These are phyloP conservation scores for Bipolaris cookei DNA, from an alignment of 2,329 filamentous ascomycete species.

Conservation along the genomic window DNA sequence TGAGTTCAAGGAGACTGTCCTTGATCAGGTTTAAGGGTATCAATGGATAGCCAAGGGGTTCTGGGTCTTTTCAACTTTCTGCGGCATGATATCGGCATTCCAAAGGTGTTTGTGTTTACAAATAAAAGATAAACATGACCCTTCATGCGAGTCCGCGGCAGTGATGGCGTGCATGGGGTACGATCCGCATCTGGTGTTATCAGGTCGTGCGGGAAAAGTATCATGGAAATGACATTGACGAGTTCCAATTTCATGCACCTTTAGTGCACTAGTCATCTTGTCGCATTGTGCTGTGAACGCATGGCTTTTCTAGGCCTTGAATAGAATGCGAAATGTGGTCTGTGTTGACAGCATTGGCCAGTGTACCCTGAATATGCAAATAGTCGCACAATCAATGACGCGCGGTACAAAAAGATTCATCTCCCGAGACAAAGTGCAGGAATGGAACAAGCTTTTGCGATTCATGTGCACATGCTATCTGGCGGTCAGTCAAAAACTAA, in stretches of 20 bases:
- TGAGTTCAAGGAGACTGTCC: conserved; percentile 98
- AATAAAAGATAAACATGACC: conserved; percentile 50
- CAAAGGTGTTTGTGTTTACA: conserved; percentile 53
- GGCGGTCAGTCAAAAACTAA: background rate
- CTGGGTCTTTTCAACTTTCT: conserved; percentile 49
- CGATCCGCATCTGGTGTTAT: conserved; percentile 44
- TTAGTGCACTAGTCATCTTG: conserved; percentile 1
- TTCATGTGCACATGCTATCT: background rate
- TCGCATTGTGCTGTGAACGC: background rate
- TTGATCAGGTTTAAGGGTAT: conserved; percentile 82
- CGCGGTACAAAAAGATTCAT: background rate
- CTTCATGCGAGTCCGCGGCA: conserved; percentile 41
- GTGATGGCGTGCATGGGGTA: conserved; percentile 48
- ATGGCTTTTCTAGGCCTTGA: background rate
- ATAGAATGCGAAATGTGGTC: background rate
- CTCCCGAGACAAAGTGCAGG: background rate
- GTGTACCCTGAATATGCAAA: background rate
- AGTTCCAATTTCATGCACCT: conserved; percentile 24
- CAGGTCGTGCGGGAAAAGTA: conserved; percentile 45
- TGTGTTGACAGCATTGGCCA: background rate
- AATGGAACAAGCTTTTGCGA: background rate
- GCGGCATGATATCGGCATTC: conserved; percentile 51
- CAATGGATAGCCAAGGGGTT: conserved; percentile 48
- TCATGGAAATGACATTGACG: conserved; percentile 47
- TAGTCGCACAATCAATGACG: background rate